phyloP scores from a whole-genome alignment of 352 stramenopile species.

The Globisporangium splendens region DNA sequence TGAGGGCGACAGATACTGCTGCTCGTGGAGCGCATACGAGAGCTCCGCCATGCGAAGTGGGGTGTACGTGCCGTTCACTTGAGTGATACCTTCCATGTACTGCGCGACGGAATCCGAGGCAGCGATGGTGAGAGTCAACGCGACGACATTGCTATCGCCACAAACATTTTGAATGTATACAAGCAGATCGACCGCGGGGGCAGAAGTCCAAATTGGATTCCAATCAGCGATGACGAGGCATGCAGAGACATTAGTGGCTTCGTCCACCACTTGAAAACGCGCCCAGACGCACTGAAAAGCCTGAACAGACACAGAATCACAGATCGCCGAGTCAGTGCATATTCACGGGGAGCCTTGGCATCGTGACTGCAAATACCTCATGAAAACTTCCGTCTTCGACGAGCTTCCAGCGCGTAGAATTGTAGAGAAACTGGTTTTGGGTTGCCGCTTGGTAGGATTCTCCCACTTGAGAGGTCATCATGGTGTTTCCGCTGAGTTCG shows the following conservation, averaged over 20 bases:
- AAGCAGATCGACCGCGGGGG: constrained; percentile 6
- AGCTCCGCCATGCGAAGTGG: constrained; percentile 19
- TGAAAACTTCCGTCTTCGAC: constrained; percentile 13
- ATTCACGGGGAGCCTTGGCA: neutral
- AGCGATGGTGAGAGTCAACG: constrained; percentile 23
- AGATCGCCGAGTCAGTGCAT: neutral
- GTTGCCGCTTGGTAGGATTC: constrained; percentile 4
- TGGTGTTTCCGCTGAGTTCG: neutral
- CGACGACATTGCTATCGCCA: constrained; percentile 24
- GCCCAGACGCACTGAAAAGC: constrained; percentile 23
- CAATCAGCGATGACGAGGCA: constrained; percentile 29
- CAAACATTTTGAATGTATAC: constrained; percentile 10
- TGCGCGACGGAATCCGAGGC: constrained; percentile 10
- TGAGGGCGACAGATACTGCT: constrained; percentile 11
- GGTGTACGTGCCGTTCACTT: constrained; percentile 13
- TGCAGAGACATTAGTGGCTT: constrained; percentile 1
- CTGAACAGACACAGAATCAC: neutral
- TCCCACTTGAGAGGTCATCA: neutral
- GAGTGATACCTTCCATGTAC: constrained; percentile 18
- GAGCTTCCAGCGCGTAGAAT: constrained; percentile 10
- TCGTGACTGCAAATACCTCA: constrained; percentile 9
- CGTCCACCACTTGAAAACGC: constrained; percentile 18
- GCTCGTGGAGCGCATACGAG: constrained; percentile 7
- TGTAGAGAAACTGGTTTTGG: constrained; percentile 14
- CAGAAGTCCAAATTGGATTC: constrained; percentile 17